Evolutionary conservation across 208 protist species (phyloP).

Genomic region (Trypanosoma mega): DNA sequence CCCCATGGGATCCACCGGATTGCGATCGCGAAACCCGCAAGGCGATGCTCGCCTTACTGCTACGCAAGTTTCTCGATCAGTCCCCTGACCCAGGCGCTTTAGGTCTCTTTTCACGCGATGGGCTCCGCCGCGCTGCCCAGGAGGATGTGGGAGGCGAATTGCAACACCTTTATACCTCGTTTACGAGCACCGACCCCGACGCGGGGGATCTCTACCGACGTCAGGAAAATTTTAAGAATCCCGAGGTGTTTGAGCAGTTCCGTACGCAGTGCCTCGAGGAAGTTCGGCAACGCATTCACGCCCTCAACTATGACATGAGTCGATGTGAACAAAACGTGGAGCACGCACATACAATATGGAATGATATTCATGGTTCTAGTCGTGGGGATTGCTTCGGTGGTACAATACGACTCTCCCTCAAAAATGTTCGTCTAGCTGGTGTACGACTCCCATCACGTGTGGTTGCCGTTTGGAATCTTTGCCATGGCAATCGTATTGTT

Average conservation of each 20-base stretch:
- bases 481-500: neutral
- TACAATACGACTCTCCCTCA: slow-evolving; percentile 4
- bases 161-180: slow-evolving; percentile 14
- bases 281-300: slow-evolving; percentile 11
- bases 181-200: slow-evolving; percentile 11
- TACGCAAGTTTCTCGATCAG: slow-evolving; percentile 18
- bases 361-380: slow-evolving; percentile 16
- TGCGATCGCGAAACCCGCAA: slow-evolving; percentile 4
- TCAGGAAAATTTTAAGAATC: slow-evolving; percentile 10
- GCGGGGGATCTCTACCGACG: slow-evolving; percentile 11
- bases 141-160: slow-evolving; percentile 6
- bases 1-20: slow-evolving; percentile 17
- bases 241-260: neutral
- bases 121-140: slow-evolving; percentile 6
- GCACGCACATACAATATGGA: slow-evolving; percentile 6
- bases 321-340: neutral
- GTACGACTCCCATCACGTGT: slow-evolving; percentile 1
- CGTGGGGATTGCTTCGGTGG: slow-evolving; percentile 17
- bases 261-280: slow-evolving; percentile 12
- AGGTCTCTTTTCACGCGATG: slow-evolving; percentile 15
- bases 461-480: slow-evolving; percentile 10
- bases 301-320: slow-evolving; percentile 11
- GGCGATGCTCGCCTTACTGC: slow-evolving; percentile 5
- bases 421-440: neutral
- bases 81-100: slow-evolving; percentile 12